A percentile compares a stretch with the other conserved stretches of the same genome.
Evolutionary conservation across 2,329 filamentous ascomycete species (phyloP).

Genomic region (Microcyclospora pomicola): DNA sequence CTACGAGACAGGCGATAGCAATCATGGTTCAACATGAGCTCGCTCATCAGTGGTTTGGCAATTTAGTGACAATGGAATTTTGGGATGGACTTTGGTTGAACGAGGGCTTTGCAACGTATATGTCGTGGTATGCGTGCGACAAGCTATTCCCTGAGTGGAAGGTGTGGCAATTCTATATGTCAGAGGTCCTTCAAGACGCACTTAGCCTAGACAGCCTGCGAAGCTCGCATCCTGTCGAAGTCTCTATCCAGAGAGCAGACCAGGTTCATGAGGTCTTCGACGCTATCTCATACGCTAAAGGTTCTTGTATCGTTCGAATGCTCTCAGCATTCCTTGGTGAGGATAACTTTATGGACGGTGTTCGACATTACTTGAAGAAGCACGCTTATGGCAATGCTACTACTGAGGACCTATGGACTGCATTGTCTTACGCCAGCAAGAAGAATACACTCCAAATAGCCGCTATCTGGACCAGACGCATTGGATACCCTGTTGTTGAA

Average conservation of each 20-base stretch:
- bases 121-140: conserved; percentile 64
- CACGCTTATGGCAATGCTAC: conserved; percentile 80
- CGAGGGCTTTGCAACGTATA: conserved; percentile 93
- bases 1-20: conserved; percentile 79
- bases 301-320: conserved; percentile 90
- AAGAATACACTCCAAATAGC: conserved; percentile 74
- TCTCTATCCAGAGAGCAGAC: conserved; percentile 76
- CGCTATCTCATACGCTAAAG: conserved; percentile 86
- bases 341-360: conserved; percentile 75
- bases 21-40: conserved; percentile 93
- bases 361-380: conserved; percentile 72
- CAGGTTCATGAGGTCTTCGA: conserved; percentile 97
- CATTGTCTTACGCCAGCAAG: conserved; percentile 69
- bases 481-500: too few relatives aligned
- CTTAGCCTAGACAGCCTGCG: conserved; percentile 78
- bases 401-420: conserved; percentile 78
- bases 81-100: conserved; percentile 63
- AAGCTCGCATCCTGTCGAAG: conserved; percentile 85
- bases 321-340: conserved; percentile 73
- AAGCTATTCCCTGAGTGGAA: conserved; percentile 91
- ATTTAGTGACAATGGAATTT: conserved; percentile 94
- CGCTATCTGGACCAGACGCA: conserved; percentile 19
- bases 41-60: conserved; percentile 88
- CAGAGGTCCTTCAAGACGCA: conserved; percentile 79
- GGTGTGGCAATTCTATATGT: conserved; percentile 89